A percentile compares a stretch with the other conserved stretches of the same genome.
phyloP scores from a whole-genome alignment of 1,284 basidiomycete species.

The Gastroboletus turbinatus region DNA sequence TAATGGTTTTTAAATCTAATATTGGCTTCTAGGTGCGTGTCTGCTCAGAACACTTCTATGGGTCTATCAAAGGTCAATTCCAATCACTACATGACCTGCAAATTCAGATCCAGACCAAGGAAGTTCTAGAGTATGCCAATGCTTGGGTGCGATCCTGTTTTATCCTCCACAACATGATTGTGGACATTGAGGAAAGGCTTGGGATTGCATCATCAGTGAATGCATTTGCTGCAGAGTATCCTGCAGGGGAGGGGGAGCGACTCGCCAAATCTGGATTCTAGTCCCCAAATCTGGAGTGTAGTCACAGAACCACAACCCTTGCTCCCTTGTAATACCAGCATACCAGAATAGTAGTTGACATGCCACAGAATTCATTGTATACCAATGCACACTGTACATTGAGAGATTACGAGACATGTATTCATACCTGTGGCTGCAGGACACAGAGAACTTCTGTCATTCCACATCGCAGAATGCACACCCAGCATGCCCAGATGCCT shows the following conservation, averaged over 20 bases:
- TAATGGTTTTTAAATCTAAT: background rate
- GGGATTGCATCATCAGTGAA: background rate
- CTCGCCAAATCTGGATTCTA: too few species aligned
- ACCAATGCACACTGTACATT: too few species aligned
- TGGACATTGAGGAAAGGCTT: background rate
- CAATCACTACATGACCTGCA: constrained; percentile 10
- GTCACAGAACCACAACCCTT: too few species aligned
- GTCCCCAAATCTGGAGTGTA: too few species aligned
- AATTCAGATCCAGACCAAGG: constrained; percentile 8
- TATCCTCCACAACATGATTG: background rate
- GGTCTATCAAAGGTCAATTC: constrained; percentile 12
- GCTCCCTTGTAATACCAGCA: too few species aligned
- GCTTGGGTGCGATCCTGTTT: background rate
- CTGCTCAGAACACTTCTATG: constrained; percentile 12
- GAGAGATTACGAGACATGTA: too few species aligned
- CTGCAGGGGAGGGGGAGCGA: background rate
- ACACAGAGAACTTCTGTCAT: too few species aligned
- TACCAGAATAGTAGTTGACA: too few species aligned
- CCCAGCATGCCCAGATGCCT: too few species aligned
- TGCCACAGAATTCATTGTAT: too few species aligned
- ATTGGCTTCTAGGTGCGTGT: constrained; percentile 5
- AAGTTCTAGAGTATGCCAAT: constrained; percentile 1
- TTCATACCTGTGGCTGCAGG: too few species aligned
- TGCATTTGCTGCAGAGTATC: background rate
- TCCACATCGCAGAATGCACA: too few species aligned